Conservation (phyloP, 305 asterid species). For the Coffea humblotiana region DNA sequence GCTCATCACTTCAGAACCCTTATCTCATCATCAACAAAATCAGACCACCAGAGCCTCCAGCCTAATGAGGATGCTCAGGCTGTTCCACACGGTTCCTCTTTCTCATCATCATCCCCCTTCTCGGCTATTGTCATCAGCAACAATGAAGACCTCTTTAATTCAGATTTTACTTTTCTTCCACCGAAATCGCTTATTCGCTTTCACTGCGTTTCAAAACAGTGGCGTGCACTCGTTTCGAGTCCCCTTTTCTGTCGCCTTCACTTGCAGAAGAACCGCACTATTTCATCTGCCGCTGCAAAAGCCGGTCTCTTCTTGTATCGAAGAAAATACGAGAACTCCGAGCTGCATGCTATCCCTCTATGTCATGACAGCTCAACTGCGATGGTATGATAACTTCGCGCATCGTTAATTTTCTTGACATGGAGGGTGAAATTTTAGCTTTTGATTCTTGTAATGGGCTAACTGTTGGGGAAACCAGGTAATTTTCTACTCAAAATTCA, state of each 20-base stretch:
- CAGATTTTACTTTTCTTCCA: neutral
- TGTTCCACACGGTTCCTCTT: too few relatives aligned
- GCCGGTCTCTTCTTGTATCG: neutral
- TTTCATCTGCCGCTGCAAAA: neutral
- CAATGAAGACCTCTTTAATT: neutral
- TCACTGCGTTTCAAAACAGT: neutral
- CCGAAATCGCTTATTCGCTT: neutral
- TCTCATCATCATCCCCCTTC: neutral
- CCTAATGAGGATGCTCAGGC: too few relatives aligned
- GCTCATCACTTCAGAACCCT: too few relatives aligned
- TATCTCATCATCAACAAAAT: too few relatives aligned
- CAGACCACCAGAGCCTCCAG: too few relatives aligned
- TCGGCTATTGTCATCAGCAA: neutral
- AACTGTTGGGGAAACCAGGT: too few relatives aligned
- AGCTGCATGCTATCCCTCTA: neutral
- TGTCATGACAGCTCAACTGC: neutral
- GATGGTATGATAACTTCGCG: neutral
- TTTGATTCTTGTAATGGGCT: neutral
- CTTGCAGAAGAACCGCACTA: neutral
- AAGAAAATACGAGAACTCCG: neutral
- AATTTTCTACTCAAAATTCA: too few relatives aligned
- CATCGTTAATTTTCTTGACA: neutral
- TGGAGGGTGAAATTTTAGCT: neutral
- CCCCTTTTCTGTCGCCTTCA: neutral
- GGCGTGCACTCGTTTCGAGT: neutral